Percentiles rank a stretch among this genome's conserved stretches.
Conservation (phyloP, 1,139 yeast genomes). For the Hemisphaericaspora subhashii region DNA sequence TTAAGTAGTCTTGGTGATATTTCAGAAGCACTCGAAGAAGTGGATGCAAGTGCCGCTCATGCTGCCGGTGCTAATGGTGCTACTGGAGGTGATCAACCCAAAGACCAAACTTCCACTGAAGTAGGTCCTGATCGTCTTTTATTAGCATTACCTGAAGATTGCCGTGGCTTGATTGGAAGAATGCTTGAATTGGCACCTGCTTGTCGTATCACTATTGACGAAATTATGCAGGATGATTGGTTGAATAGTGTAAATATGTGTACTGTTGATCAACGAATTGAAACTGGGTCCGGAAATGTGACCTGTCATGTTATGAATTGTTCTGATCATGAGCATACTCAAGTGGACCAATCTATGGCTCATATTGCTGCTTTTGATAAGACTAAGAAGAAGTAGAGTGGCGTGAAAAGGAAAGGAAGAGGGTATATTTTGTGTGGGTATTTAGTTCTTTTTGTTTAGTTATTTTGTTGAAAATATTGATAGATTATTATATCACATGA, state of each 20-base stretch:
- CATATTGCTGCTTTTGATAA: constrained; percentile 92
- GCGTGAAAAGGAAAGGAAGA: no score
- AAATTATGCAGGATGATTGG: constrained; percentile 82
- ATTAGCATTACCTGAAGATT: constrained; percentile 68
- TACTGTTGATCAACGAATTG: constrained; percentile 47
- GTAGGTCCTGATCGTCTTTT: constrained; percentile 71
- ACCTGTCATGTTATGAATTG: constrained; percentile 37
- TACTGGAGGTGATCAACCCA: constrained; percentile 24
- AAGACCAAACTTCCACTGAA: constrained; percentile 55
- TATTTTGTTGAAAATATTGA: not conserved
- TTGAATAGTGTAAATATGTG: constrained; percentile 65
- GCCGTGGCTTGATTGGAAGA: constrained; percentile 61
- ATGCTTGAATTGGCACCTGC: constrained; percentile 87
- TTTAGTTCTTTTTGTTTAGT: constrained; percentile 6
- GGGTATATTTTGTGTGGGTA: not conserved
- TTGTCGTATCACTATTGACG: constrained; percentile 81
- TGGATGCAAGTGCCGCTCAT: constrained; percentile 15
- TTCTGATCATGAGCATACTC: constrained; percentile 75
- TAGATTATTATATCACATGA: not conserved
- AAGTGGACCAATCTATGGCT: constrained; percentile 90
- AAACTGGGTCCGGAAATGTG: constrained; percentile 31
- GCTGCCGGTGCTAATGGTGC: constrained; percentile 9
- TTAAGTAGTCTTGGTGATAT: constrained; percentile 30
- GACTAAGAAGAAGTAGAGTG: constrained; percentile 56
- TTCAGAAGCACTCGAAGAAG: constrained; percentile 29